phyloP scores from a whole-genome alignment of 2,329 filamentous ascomycete species.

The Hymenotorrendiella dingleyae region DNA sequence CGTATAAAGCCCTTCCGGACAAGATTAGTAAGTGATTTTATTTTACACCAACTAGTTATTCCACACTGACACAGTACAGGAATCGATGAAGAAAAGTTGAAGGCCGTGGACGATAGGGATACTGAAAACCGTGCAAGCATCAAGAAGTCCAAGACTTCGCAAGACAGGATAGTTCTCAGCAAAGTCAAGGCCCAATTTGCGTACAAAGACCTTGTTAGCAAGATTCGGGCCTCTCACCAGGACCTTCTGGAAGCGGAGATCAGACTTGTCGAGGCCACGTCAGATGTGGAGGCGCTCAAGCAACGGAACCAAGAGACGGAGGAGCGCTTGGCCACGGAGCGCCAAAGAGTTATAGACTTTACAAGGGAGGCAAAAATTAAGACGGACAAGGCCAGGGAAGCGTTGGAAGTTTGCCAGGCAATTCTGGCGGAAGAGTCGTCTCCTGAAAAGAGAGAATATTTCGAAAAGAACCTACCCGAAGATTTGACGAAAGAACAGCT shows the following conservation, averaged over 20 bases:
- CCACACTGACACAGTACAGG: too few species aligned
- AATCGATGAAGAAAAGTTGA: slow-evolving; percentile 32
- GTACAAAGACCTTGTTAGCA: slow-evolving; percentile 54
- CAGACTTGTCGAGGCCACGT: slow-evolving; percentile 71
- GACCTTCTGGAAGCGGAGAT: slow-evolving; percentile 65
- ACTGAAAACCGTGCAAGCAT: slow-evolving; percentile 38
- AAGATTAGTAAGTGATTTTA: slow-evolving; percentile 55
- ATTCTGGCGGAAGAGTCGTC: slow-evolving; percentile 32
- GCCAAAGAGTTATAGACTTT: slow-evolving; percentile 34
- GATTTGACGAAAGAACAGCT: slow-evolving; percentile 57
- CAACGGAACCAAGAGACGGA: slow-evolving; percentile 57
- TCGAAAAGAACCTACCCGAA: slow-evolving; percentile 39
- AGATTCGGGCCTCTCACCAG: slow-evolving; percentile 56
- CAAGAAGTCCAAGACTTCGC: slow-evolving; percentile 44
- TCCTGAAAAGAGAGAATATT: slow-evolving; percentile 30
- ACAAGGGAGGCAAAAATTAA: slow-evolving; percentile 35
- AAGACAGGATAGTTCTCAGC: slow-evolving; percentile 49
- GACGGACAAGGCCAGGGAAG: slow-evolving; percentile 33
- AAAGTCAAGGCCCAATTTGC: slow-evolving; percentile 49
- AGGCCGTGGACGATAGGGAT: slow-evolving; percentile 32
- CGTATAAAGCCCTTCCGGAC: slow-evolving; percentile 61
- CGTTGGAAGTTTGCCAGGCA: slow-evolving; percentile 34
- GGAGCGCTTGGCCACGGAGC: slow-evolving; percentile 42
- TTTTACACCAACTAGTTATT: too few species aligned
- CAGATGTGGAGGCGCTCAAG: slow-evolving; percentile 67